These are phyloP conservation scores for Erythrobasidium hasegawianum DNA, from an alignment of 1,284 basidiomycete species.

Conservation along the genomic window DNA sequence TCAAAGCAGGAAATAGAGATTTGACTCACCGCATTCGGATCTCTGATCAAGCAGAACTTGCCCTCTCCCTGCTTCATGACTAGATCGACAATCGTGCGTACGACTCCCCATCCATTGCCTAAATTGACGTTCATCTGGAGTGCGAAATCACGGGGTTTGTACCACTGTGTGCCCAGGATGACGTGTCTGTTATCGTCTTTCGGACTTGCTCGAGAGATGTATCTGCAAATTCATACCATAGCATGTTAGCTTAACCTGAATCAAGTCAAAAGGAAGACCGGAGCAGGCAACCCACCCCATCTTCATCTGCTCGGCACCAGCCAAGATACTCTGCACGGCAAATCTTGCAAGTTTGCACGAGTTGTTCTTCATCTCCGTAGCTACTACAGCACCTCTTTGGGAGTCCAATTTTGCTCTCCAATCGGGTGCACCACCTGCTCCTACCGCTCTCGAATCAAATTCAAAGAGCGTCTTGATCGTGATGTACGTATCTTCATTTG, in stretches of 20 bases:
- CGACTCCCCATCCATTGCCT: conserved; percentile 97
- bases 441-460: conserved; percentile 87
- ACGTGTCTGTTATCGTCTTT: conserved; percentile 93
- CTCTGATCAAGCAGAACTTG: conserved; percentile 91
- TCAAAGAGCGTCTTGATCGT: conserved; percentile 96
- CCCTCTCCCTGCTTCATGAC: conserved; percentile 94
- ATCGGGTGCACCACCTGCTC: conserved; percentile 88
- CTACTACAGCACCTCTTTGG: conserved; percentile 95
- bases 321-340: conserved; percentile 91
- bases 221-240: no score
- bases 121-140: conserved; percentile 92
- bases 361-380: conserved; percentile 99
- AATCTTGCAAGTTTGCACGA: conserved; percentile 96
- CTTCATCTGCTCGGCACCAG: conserved; percentile 95
- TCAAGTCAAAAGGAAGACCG: no score
- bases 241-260: no score
- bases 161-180: conserved; percentile 89
- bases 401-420: conserved; percentile 95
- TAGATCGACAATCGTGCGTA: conserved; percentile 84
- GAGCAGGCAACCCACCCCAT: conserved; percentile 66
- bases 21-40: conserved; percentile 82
- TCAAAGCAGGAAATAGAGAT: conserved; percentile 13
- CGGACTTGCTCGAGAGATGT: conserved; percentile 86
- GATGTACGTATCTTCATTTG: conserved; percentile 55
- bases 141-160: conserved; percentile 92